Percentiles rank a stretch among this genome's conserved stretches.
Evolutionary conservation across 345 rosid genomes (phyloP).

Genomic region (Corymbia maculata): DNA sequence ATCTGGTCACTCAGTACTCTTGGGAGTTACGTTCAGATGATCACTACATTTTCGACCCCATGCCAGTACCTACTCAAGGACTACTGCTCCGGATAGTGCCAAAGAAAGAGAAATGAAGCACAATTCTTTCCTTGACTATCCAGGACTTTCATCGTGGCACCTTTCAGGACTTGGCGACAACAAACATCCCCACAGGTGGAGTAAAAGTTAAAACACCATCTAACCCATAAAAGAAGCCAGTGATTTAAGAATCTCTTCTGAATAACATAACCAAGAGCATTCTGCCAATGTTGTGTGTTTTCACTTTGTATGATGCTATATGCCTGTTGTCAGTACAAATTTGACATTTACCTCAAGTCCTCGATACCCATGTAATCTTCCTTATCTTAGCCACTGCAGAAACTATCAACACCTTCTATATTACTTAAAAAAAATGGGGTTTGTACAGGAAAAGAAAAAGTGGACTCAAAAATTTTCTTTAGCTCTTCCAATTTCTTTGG

Average conservation of each 20-base stretch:
- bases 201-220: too few relatives aligned
- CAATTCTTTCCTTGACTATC: background rate
- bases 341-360: background rate
- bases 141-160: background rate
- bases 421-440: background rate
- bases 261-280: background rate
- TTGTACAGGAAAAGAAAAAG: background rate
- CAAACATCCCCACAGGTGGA: too few relatives aligned
- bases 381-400: background rate
- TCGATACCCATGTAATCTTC: background rate
- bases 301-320: background rate
- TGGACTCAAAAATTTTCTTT: background rate
- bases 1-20: slow-evolving; percentile 33
- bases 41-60: slow-evolving; percentile 27
- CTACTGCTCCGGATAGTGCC: slow-evolving; percentile 19
- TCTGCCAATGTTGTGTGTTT: background rate
- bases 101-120: background rate
- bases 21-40: slow-evolving; percentile 28
- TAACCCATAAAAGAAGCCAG: too few relatives aligned
- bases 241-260: background rate
- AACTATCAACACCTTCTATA: background rate
- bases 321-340: background rate
- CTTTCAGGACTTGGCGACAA: too few relatives aligned
- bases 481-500: background rate
- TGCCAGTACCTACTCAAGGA: slow-evolving; percentile 37